A percentile compares a stretch with the other conserved stretches of the same genome.
Evolutionary conservation across 75 land plant genomes (phyloP).

Genomic region (Gnetum montanum): DNA sequence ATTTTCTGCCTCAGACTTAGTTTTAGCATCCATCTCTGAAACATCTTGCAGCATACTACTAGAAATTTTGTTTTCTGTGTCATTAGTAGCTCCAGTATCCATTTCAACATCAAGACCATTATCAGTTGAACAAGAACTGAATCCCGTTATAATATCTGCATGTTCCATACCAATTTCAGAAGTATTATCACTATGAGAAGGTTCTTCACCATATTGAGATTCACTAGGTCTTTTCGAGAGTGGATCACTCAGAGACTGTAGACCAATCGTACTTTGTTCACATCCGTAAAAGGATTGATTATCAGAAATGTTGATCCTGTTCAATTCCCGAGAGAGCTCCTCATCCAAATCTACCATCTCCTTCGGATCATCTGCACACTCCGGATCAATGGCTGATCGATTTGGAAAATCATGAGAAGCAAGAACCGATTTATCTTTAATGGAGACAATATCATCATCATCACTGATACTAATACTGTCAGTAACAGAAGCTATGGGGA

Average conservation of each 20-base stretch:
- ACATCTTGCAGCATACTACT: constrained; percentile 8
- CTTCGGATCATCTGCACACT: too few relatives aligned
- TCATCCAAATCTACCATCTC: constrained; percentile 47
- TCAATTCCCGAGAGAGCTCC: constrained; percentile 23
- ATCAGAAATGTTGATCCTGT: constrained; percentile 17
- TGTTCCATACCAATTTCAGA: constrained; percentile 11
- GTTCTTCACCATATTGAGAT: constrained; percentile 23
- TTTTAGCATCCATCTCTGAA: constrained; percentile 1
- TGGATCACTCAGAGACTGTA: constrained; percentile 27
- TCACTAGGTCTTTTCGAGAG: constrained; percentile 80
- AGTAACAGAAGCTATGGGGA: not conserved
- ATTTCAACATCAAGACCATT: constrained; percentile 1
- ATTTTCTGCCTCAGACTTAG: not conserved
- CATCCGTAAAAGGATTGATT: constrained; percentile 10
- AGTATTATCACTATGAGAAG: constrained; percentile 21
- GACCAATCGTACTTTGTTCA: constrained; percentile 13
- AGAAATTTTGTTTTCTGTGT: constrained; percentile 4
- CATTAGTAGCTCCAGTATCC: not conserved
- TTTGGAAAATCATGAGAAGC: too few relatives aligned
- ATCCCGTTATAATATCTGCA: not conserved
- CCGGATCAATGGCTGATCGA: too few relatives aligned
- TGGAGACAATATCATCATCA: constrained; percentile 34
- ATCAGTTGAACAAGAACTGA: not conserved
- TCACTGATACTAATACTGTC: constrained; percentile 12
- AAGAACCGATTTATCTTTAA: constrained; percentile 3